Evolutionary conservation across 176 grass and related monocot genomes (phyloP), one percentile per base, ranked within the genome.

Genomic region (Musa acuminata): DNA sequence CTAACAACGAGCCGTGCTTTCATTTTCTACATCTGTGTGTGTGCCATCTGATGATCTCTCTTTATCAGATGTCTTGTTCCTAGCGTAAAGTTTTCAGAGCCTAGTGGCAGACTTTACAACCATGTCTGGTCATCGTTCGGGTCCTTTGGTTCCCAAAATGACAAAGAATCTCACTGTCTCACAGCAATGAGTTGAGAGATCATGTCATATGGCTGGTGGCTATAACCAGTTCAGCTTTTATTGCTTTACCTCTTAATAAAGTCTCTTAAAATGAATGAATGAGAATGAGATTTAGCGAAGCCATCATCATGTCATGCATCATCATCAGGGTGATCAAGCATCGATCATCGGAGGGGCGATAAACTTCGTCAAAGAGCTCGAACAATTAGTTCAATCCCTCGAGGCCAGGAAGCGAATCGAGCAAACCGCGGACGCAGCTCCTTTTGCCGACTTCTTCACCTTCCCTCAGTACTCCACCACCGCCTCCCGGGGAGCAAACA

Each of bases 61-160:
- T 53, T 53, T 53, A 53, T 53, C 52, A 53, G 52, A 53, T 53
- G 52, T 53, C 52, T 53, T 53, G 52, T 53, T 53, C 52, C 11
- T 11, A 11, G 52, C 13, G 52, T 53, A 53, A 53, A 11, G 52
- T 60, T 60, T 57, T 60, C 3, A 19, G 14, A 19, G 57, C 57
- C 35, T 20, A 1, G 57, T 60, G 57, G 13, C 57, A 60, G 57
- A n/a, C 57, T n/a, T n/a, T 43, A 43, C 35, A 43, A 43, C 35
- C 35, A 43, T 43, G 54, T 78, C 78, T 60, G 57, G 13, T 60
- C 16, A 60, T n/a, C 2, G 16, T 20, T 60, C 2, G n/a, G n/a
- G 57, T n/a, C 57, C 16, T 72, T 72, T 54, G 17, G 49, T 84
- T 84, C 67, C 70, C 68, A 69, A 27, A 70, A 55, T 52, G 51